Conservation (phyloP, 2,329 filamentous ascomycete genomes). For the Apiospora koreana region DNA sequence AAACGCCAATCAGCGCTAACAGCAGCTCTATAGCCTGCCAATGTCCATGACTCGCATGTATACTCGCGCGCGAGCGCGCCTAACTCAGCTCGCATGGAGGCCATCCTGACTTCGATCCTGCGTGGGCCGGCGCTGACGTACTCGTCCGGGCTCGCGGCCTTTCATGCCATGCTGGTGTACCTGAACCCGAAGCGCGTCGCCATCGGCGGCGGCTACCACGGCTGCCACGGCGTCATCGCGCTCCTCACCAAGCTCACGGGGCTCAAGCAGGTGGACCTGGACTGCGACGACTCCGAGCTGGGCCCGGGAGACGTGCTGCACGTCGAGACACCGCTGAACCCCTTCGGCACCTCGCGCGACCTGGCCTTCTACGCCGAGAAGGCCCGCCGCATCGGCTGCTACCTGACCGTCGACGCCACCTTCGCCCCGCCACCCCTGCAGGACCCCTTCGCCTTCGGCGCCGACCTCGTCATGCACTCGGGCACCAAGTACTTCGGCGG, state of each 20-base stretch:
- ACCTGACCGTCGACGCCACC: slow-evolving; percentile 83
- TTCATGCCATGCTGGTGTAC: slow-evolving; percentile 84
- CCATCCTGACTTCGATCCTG: slow-evolving; percentile 74
- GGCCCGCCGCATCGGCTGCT: slow-evolving; percentile 72
- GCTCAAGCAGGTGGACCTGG: slow-evolving; percentile 70
- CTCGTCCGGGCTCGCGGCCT: slow-evolving; percentile 80
- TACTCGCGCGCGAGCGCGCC: slow-evolving; percentile 83
- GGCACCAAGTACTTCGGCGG: slow-evolving; percentile 97
- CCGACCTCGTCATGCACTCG: slow-evolving; percentile 86
- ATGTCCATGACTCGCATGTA: slow-evolving; percentile 65
- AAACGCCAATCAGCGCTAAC: background rate
- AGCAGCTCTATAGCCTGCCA: slow-evolving; percentile 41
- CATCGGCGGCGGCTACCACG: slow-evolving; percentile 87
- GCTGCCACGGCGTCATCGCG: slow-evolving; percentile 81
- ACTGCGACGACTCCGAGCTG: slow-evolving; percentile 66
- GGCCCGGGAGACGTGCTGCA: slow-evolving; percentile 81
- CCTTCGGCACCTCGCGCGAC: slow-evolving; percentile 77
- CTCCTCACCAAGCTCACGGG: slow-evolving; percentile 76
- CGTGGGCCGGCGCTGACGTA: slow-evolving; percentile 74
- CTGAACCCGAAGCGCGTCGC: slow-evolving; percentile 82
- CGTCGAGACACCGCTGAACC: slow-evolving; percentile 92
- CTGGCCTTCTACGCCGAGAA: slow-evolving; percentile 70
- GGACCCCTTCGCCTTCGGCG: slow-evolving; percentile 80
- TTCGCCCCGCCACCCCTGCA: slow-evolving; percentile 90
- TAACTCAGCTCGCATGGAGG: slow-evolving; percentile 82